A percentile compares a stretch with the other conserved stretches of the same genome.
Conservation (phyloP, 1,284 basidiomycete genomes). For the Boletus semigastroideus region DNA sequence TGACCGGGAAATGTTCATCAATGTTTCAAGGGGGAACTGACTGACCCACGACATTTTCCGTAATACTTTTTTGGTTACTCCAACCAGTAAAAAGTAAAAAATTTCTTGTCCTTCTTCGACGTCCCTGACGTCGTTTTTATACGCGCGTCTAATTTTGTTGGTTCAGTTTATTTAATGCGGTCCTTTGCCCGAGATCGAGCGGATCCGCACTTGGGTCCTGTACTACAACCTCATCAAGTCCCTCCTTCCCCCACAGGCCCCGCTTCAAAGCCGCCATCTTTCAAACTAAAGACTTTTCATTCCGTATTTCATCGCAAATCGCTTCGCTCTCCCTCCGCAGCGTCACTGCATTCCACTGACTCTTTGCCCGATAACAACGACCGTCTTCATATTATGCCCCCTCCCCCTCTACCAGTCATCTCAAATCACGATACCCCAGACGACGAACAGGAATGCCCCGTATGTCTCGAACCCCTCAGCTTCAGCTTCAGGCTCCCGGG, state of each 20-base stretch:
- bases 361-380: conserved; percentile 25
- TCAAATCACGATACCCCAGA: conserved; percentile 61
- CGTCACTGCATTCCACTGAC: conserved; percentile 39
- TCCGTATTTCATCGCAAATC: conserved; percentile 39
- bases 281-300: conserved; percentile 35
- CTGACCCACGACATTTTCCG: background rate
- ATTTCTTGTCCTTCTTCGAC: background rate
- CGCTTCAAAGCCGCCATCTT: conserved; percentile 35
- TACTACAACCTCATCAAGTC: conserved; percentile 30
- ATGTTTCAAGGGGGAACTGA: no score
- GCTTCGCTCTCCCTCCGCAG: conserved; percentile 32
- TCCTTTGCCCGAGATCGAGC: conserved; percentile 16
- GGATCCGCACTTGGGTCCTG: conserved; percentile 11
- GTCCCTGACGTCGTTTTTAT: background rate
- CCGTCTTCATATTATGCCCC: conserved; percentile 49
- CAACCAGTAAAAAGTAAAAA: no score
- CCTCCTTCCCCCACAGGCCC: conserved; percentile 46
- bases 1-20: no score
- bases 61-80: no score
- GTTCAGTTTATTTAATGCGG: conserved; percentile 18
- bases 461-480: conserved; percentile 87
- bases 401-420: conserved; percentile 65
- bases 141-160: background rate
- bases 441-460: conserved; percentile 85
- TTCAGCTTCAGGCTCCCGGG: conserved; percentile 87